Base-by-base conservation (phyloP, 805 yeast genomes). In the Lipomyces yamanashiensis region DNA sequence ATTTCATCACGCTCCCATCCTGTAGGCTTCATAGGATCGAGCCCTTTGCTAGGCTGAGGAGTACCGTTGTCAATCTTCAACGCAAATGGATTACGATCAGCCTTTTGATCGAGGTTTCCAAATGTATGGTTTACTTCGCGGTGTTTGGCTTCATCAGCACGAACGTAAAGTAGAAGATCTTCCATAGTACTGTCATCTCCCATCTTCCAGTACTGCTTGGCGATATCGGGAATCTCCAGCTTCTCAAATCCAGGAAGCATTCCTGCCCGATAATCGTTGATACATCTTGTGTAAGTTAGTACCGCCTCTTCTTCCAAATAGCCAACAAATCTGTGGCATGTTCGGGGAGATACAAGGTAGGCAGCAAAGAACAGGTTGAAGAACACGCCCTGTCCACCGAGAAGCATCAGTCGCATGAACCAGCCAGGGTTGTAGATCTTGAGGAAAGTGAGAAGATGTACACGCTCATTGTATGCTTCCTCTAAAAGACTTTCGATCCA, bases 141-240 rank as follows among this genome's bases (percentile, higher is more conserved):
- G 72, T 87, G 92, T 73, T 87, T 87, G 47, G 90, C 87, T 74
- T 87, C 92, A 71, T 87, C 92, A 1, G 92, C 92, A 67, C 92
- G 81, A 28, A 88, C 78, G 68, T 85, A 81, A 63, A 81, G 79
- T 53, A 88, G 77, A 72, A 88, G 79, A 67, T 87, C 90, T 63
- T 79, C 78, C 75, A 87, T 82, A 1, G 84, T 76, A 34, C 87
- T 79, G 28, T 84, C 71, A 37, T 80, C 81, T 48, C 71, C 70
- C 77, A 88, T 78, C 19, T 82, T 80, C 90, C 90, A 87, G 75
- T 88, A 87, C 62, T 80, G 79, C 69, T 79, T 77, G 7, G 92
- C 89, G 61, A 87, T 82, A 54, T 83, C 81, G 1, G 90, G 90
- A 33, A 85, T 78, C 51, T 77, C 68, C 28, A 77, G 71, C 0